Evolutionary conservation across 148 eudicot genomes (phyloP).

Genomic region (Camellia japonica): DNA sequence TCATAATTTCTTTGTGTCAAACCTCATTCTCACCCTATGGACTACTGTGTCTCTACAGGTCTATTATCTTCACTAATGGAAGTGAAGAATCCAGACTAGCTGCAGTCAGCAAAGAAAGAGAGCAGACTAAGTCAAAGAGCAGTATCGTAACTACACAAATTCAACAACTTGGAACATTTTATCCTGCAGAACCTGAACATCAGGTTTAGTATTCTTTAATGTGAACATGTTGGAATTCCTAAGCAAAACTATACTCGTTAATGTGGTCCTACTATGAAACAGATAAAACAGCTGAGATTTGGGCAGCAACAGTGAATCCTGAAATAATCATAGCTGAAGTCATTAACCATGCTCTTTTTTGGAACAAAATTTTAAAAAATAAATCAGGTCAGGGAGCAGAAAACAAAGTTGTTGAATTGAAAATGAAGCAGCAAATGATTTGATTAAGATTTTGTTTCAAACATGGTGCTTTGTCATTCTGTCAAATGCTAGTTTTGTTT

Average conservation of each 20-base stretch:
- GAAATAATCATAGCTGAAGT: not conserved
- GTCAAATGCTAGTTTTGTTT: not conserved
- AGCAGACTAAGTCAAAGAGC: constrained; percentile 70
- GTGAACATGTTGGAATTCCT: not conserved
- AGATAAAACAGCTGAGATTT: not conserved
- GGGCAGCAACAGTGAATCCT: not conserved
- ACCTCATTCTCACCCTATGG: constrained; percentile 8
- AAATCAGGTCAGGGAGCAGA: not conserved
- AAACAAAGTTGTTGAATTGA: not conserved
- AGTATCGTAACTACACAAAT: constrained; percentile 88
- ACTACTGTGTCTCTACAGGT: constrained; percentile 44
- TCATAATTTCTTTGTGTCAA: not conserved
- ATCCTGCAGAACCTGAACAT: constrained; percentile 95
- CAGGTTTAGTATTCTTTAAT: constrained; percentile 51
- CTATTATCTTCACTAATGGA: constrained; percentile 87
- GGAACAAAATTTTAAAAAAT: not conserved
- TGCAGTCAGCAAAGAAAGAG: constrained; percentile 81
- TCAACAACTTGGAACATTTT: constrained; percentile 67
- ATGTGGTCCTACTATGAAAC: not conserved
- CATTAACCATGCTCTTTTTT: not conserved
- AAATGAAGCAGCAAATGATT: not conserved
- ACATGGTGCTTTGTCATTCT: not conserved
- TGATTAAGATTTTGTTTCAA: not conserved
- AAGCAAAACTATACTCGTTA: not conserved
- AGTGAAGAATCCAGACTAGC: constrained; percentile 81